Evolutionary conservation across 768 basidiomycete genomes (phyloP), one percentile per base, ranked within the genome.

Genomic region (Boletus eberwhitei): DNA sequence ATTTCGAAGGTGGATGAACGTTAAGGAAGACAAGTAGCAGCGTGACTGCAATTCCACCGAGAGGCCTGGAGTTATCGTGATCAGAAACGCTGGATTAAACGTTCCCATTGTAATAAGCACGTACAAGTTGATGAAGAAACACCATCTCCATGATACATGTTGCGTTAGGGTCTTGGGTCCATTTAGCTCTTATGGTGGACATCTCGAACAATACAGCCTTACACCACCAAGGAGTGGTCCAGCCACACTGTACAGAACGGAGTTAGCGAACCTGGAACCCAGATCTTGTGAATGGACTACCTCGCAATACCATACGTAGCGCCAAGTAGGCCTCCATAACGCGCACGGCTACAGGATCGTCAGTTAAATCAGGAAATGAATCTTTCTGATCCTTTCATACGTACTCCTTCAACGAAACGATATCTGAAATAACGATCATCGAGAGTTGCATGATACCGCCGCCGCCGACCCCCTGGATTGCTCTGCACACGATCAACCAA

Each of bases 151-250:
- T 0, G 82, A 76, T 17, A 83, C 84, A 63, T 87, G 84, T 64
- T 89, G 83, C 0, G 87, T 79, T 53, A 92, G 79, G 9, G 75
- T 82, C 86, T 87, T 53, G 36, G 5, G 19, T 35, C 5, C 8
- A 50, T 34, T 60, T 14, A 51, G 26, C 9, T 7, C 2, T 22
- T 8, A 22, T 5, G 2, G 8, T 1, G 0, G 11, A 34, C 1
- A 3, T 39, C 34, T 16, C 9, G 3, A 36, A 32, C 1, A 31
- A 22, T 8, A 24, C 14, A 24, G n/a, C 68, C 86, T 74, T 68
- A 87, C 87, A 55, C 90, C 91, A 53, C 91, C 91, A 13, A 93
- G 69, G 11, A 94, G 75, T 1, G 92, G 92, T 0, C 91, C 88
- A 9, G 86, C 62, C 14, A 88, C 83, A 57, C 85, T 82, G 16